Conservation (phyloP, 2,329 filamentous ascomycete species). For the Trichoderma aggressivum region DNA sequence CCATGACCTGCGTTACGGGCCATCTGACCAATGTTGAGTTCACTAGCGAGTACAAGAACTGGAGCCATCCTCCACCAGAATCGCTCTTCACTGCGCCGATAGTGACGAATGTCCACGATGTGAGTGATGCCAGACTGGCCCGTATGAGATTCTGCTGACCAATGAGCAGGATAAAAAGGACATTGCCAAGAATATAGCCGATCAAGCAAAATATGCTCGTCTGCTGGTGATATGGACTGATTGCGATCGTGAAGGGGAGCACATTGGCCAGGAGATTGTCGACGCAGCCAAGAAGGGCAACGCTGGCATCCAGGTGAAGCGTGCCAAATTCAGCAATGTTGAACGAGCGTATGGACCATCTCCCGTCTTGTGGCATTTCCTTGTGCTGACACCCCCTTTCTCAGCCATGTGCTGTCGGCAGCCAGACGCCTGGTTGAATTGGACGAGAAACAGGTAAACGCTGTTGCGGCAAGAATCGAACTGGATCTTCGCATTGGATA, state of each 20-base stretch:
- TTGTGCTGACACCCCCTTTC: not conserved
- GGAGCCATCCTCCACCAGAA: conserved; percentile 76
- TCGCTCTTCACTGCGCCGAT: conserved; percentile 80
- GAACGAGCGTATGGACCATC: conserved; percentile 67
- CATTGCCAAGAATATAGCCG: conserved; percentile 81
- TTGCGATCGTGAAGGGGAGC: conserved; percentile 95
- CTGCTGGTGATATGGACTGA: conserved; percentile 97
- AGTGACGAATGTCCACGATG: conserved; percentile 62
- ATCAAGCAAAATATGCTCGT: conserved; percentile 68
- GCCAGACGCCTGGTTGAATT: conserved; percentile 73
- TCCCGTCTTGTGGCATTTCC: not conserved
- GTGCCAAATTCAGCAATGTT: conserved; percentile 93
- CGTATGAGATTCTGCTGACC: conserved; percentile 17
- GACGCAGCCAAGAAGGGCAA: conserved; percentile 76
- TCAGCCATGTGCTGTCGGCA: conserved; percentile 79
- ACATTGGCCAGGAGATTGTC: conserved; percentile 90
- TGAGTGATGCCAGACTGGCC: conserved; percentile 30
- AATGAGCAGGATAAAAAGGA: conserved; percentile 64
- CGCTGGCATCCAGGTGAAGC: conserved; percentile 68
- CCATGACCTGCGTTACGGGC: conserved; percentile 90
- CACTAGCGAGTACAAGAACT: conserved; percentile 67
- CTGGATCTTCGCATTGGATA: conserved; percentile 89
- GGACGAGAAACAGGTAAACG: conserved; percentile 82
- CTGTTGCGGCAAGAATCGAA: conserved; percentile 85
- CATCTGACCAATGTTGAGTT: conserved; percentile 85